A percentile compares a stretch with the other conserved stretches of the same genome.
Conservation (phyloP, 768 basidiomycete species). For the Xerocomellus dryophilus region DNA sequence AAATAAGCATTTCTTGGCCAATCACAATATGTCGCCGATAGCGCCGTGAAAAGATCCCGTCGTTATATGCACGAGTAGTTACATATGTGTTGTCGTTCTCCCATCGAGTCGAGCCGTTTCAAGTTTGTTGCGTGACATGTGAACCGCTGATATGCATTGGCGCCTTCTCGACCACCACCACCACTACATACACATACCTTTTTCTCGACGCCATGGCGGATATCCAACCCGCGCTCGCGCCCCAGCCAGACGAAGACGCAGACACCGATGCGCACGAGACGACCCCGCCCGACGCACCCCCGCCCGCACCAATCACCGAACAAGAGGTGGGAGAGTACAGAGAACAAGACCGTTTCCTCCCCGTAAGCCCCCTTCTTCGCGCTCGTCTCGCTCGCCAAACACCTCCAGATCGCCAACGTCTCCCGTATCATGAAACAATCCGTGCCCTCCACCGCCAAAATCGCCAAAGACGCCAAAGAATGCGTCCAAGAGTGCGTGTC, state of each 20-base stretch:
- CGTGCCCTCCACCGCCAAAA: slow-evolving; percentile 88
- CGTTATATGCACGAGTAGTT: not conserved
- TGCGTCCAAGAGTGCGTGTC: slow-evolving; percentile 98
- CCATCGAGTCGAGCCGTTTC: not conserved
- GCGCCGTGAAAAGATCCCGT: slow-evolving; percentile 12
- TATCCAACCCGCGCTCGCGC: slow-evolving; percentile 38
- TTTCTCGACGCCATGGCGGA: slow-evolving; percentile 26
- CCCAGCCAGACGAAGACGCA: slow-evolving; percentile 39
- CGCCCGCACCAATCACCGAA: slow-evolving; percentile 78
- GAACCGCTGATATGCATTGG: too few species aligned
- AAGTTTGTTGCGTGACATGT: not conserved
- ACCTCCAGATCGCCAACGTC: slow-evolving; percentile 89
- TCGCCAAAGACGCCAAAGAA: slow-evolving; percentile 97
- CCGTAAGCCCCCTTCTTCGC: slow-evolving; percentile 42
- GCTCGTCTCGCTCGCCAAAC: not conserved
- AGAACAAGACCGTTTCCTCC: slow-evolving; percentile 94
- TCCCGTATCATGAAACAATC: slow-evolving; percentile 94
- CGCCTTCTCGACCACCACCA: not conserved
- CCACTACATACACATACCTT: not conserved
- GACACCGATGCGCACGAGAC: slow-evolving; percentile 27
- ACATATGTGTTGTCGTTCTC: too few species aligned
- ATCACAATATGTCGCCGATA: slow-evolving; percentile 13
- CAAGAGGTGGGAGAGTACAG: slow-evolving; percentile 92
- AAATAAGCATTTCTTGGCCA: slow-evolving; percentile 14
- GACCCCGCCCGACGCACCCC: slow-evolving; percentile 42